A percentile compares a stretch with the other conserved stretches of the same genome.
These are phyloP conservation scores for Cadophora malorum DNA, from an alignment of 2,329 filamentous ascomycete species.

Conservation along the genomic window DNA sequence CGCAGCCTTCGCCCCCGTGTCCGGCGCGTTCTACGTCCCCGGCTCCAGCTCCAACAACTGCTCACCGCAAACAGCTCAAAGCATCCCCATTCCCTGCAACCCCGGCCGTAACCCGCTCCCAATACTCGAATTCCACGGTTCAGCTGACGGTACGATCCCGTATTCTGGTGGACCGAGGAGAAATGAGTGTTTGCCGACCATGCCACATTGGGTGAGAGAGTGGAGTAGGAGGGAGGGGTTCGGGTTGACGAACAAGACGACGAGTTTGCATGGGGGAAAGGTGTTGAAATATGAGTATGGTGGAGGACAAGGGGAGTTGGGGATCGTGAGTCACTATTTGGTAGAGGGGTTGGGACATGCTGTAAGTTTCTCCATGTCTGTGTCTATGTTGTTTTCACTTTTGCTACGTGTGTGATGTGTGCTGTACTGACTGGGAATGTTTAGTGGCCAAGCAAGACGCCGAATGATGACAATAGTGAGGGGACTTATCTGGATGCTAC, in stretches of 20 bases:
- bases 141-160: constrained; percentile 52
- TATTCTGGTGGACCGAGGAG: constrained; percentile 53
- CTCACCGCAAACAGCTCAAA: constrained; percentile 37
- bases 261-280: constrained; percentile 30
- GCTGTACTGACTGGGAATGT: not conserved
- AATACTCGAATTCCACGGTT: constrained; percentile 59
- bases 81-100: constrained; percentile 48
- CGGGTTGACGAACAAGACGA: constrained; percentile 22
- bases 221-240: constrained; percentile 49
- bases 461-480: constrained; percentile 30
- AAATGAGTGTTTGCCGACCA: constrained; percentile 52
- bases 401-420: not conserved
- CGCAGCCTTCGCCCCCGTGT: constrained; percentile 54
- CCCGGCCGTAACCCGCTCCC: constrained; percentile 49
- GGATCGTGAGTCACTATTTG: constrained; percentile 8
- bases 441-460: constrained; percentile 46
- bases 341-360: constrained; percentile 12
- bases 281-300: constrained; percentile 28
- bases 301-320: not conserved
- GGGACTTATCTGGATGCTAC: constrained; percentile 46
- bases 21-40: constrained; percentile 51
- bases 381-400: too few relatives aligned
- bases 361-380: too few relatives aligned
- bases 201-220: constrained; percentile 49
- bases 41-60: constrained; percentile 44